phyloP scores from a whole-genome alignment of 306 rosid species.

The Inga leiocalycina region DNA sequence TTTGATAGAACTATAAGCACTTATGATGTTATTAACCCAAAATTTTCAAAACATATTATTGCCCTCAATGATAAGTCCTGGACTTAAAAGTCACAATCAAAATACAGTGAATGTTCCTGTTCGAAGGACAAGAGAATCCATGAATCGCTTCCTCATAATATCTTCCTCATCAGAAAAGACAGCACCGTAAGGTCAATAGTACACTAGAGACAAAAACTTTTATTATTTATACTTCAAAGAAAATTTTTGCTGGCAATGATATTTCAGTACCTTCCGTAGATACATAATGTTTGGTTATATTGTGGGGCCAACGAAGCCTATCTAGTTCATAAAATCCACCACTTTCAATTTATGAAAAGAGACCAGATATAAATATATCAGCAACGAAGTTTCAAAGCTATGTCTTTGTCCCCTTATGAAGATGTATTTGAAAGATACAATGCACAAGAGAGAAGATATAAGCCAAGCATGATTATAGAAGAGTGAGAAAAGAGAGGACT shows the following conservation, averaged over 20 bases:
- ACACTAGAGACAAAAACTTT: constrained; percentile 31
- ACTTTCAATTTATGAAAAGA: constrained; percentile 28
- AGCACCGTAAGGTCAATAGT: constrained; percentile 24
- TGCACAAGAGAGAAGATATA: constrained; percentile 14
- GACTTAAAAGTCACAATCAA: constrained; percentile 25
- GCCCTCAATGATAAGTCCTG: constrained; percentile 36
- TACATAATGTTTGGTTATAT: not conserved
- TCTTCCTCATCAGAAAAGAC: constrained; percentile 22
- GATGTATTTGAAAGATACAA: constrained; percentile 15
- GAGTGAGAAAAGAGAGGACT: too few species aligned
- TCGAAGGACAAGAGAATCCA: constrained; percentile 33
- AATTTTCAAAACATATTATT: constrained; percentile 21
- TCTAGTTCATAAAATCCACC: constrained; percentile 26
- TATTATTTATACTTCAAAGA: not conserved
- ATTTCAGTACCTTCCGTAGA: constrained; percentile 23
- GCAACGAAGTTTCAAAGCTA: constrained; percentile 3
- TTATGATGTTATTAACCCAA: too few species aligned
- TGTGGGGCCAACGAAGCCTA: not conserved
- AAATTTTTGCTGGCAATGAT: constrained; percentile 22
- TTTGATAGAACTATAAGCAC: too few species aligned
- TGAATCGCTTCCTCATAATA: constrained; percentile 20
- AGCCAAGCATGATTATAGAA: constrained; percentile 23
- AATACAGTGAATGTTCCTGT: constrained; percentile 35
- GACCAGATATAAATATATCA: constrained; percentile 22
- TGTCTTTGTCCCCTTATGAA: constrained; percentile 36